A percentile compares a stretch with the other conserved stretches of the same genome.
phyloP scores from a whole-genome alignment of 805 yeast genomes.

The Candida railenensis region DNA sequence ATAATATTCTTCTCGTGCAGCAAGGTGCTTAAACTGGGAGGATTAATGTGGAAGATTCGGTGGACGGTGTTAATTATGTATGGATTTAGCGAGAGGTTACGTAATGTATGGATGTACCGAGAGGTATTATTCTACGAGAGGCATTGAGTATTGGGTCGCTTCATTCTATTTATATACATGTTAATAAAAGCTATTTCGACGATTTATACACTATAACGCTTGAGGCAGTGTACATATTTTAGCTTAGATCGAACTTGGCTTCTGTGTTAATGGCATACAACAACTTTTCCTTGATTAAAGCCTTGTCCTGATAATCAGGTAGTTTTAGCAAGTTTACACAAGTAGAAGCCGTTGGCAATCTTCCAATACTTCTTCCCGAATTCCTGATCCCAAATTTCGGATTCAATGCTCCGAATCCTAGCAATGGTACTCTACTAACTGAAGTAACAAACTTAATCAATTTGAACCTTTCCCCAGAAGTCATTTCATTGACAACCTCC shows the following conservation, averaged over 20 bases:
- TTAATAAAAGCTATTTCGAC: too few species aligned
- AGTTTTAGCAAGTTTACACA: conserved; percentile 85
- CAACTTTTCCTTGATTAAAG: conserved; percentile 57
- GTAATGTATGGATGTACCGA: too few species aligned
- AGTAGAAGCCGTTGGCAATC: conserved; percentile 90
- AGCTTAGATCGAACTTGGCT: conserved; percentile 77
- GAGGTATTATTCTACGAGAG: too few species aligned
- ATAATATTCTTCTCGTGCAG: background rate
- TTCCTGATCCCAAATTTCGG: conserved; percentile 83
- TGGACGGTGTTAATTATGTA: too few species aligned
- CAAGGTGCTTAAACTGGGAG: too few species aligned
- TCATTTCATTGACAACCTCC: conserved; percentile 71
- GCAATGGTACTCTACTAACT: conserved; percentile 85
- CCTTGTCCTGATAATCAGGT: conserved; percentile 75
- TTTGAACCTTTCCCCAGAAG: conserved; percentile 56
- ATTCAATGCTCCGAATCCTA: conserved; percentile 72
- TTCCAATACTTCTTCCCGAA: conserved; percentile 51
- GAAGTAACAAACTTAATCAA: conserved; percentile 89
- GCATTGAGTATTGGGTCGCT: too few species aligned
- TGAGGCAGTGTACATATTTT: too few species aligned
- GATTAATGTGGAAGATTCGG: too few species aligned
- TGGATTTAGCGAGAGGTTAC: too few species aligned
- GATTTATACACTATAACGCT: too few species aligned
- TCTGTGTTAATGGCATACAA: conserved; percentile 77
- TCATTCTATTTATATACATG: too few species aligned